phyloP scores from a whole-genome alignment of 2,329 filamentous ascomycete genomes.

The Xylariaceae sp. region DNA sequence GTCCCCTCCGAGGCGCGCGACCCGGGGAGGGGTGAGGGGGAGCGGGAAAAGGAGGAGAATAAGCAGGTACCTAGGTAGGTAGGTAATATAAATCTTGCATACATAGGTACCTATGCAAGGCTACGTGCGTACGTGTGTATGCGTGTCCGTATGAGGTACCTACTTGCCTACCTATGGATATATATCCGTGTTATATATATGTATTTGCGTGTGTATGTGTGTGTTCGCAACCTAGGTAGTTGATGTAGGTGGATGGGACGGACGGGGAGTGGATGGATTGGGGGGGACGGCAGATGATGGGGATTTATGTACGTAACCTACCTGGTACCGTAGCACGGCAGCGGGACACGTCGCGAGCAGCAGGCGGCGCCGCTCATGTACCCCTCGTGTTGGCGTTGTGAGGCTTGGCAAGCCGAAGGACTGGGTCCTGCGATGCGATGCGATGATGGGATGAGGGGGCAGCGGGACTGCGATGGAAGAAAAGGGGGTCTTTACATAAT shows the following conservation, averaged over 20 bases:
- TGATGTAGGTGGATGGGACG: not conserved
- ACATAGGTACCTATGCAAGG: not conserved
- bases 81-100: not conserved
- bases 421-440: not conserved
- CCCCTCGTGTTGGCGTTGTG: not conserved
- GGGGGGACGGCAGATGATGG: too few relatives aligned
- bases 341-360: too few relatives aligned
- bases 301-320: not conserved
- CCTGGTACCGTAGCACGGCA: not conserved
- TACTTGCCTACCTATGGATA: not conserved
- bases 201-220: not conserved
- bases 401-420: not conserved
- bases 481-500: not conserved
- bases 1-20: too few relatives aligned
- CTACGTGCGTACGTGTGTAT: not conserved
- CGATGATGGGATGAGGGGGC: not conserved
- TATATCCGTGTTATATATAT: not conserved
- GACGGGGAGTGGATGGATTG: too few relatives aligned
- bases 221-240: not conserved
- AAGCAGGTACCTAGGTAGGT: not conserved
- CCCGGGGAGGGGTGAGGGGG: too few relatives aligned
- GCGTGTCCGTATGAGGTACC: not conserved
- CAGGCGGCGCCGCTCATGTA: not conserved
- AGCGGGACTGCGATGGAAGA: too few relatives aligned
- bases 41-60: too few relatives aligned